Evolutionary conservation across 257 asterid species (phyloP).

Genomic region (Ballota nigra): DNA sequence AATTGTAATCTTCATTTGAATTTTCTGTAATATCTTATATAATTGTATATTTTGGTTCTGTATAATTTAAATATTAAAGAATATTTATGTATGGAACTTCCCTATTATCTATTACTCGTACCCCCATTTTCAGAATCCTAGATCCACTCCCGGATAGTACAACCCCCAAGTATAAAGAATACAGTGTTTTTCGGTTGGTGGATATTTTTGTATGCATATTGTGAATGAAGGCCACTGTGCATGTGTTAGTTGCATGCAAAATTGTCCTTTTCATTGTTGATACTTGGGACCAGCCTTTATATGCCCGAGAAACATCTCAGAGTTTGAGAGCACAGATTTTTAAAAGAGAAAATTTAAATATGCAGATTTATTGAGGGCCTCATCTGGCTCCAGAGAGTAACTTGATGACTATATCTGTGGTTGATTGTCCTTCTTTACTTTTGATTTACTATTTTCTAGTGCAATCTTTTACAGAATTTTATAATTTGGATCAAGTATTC

Average conservation of each 20-base stretch:
- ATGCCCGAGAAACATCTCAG: background rate
- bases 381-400: background rate
- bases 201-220: background rate
- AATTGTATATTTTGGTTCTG: too few relatives aligned
- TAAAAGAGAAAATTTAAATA: background rate
- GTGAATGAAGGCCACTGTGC: background rate
- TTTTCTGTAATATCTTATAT: too few relatives aligned
- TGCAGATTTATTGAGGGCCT: background rate
- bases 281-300: background rate
- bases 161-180: background rate
- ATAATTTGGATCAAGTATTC: background rate
- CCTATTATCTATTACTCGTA: too few relatives aligned
- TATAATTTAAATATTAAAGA: too few relatives aligned
- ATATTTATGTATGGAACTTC: too few relatives aligned
- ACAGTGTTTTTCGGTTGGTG: background rate
- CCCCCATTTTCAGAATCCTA: too few relatives aligned
- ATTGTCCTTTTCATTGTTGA: background rate
- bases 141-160: background rate
- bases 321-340: background rate
- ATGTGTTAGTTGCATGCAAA: slow-evolving; percentile 2
- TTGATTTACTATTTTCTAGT: background rate
- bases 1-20: too few relatives aligned
- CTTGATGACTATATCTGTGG: background rate
- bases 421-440: background rate
- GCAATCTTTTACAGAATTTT: background rate